Evolutionary conservation across 306 rosid genomes (phyloP), one percentile per base, ranked within the genome.

Genomic region (Hippophae tibetana): DNA sequence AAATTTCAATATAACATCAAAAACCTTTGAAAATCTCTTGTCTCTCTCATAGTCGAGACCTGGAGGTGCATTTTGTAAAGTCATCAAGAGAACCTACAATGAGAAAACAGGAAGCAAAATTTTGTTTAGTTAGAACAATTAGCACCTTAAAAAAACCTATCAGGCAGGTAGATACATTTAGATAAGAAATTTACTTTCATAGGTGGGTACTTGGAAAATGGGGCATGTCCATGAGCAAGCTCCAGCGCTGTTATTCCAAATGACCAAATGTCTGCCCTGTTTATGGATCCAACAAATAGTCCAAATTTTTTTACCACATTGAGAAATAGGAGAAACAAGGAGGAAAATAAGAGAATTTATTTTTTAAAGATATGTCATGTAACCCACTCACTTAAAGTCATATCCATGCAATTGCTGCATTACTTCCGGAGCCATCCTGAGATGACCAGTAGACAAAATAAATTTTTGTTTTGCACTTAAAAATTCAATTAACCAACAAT

Each of bases 341-440:
- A 10, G 43, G 62, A 55, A 38, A 13, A 46, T 49, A 52, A 56
- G 13, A 54, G 7, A 43, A 7, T 47, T 13, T 1, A 10, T n/a
- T 0, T 7, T 42, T 47, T 47, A 48, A 38, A 64, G 56, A 68
- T 41, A 38, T 31, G 60, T 67, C 62, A 23, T 27, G 68, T 43
- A 72, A 75, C 13, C 64, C 50, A 81, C 96, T 81, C 72, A 87
- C 98, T 87, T 90, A 73, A 90, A 90, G 79, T 90, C 96, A 65
- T 90, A 87, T 78, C 98, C 98, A 81, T 87, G 96, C 72, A 90
- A 74, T 71, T 85, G 96, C 78, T 87, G 96, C 96, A 90, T 90
- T 65, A 90, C 98, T 85, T 90, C 98, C 7, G 98, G 98, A 83
- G 98, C 98, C 98, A 90, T 90, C 98, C 98, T 90, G 81, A 53